These are phyloP conservation scores for Rubia tinctorum DNA, from an alignment of 305 asterid species.

Conservation along the genomic window DNA sequence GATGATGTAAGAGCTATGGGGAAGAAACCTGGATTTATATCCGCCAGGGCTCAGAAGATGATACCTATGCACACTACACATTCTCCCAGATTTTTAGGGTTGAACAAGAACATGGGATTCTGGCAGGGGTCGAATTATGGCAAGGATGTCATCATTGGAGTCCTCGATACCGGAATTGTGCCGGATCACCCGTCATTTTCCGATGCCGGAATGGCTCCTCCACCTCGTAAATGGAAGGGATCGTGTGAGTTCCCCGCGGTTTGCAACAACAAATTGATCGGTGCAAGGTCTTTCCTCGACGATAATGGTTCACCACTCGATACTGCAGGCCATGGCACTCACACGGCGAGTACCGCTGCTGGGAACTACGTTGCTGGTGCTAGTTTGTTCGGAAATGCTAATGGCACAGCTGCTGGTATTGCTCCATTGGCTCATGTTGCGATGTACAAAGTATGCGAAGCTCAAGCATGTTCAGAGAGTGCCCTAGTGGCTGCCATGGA, in stretches of 20 bases:
- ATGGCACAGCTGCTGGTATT: conserved; percentile 15
- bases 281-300: not conserved
- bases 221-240: not conserved
- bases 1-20: not conserved
- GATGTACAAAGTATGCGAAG: conserved; percentile 13
- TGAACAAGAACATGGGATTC: not conserved
- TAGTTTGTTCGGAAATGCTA: not conserved
- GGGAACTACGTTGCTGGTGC: not conserved
- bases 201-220: not conserved
- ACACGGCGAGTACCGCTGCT: not conserved
- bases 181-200: not conserved
- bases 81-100: not conserved
- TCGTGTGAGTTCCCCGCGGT: not conserved
- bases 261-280: not conserved
- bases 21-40: not conserved
- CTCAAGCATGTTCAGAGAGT: not conserved
- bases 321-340: not conserved
- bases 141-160: not conserved
- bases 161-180: not conserved
- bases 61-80: not conserved
- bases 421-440: conserved; percentile 25
- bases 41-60: not conserved
- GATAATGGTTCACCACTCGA: not conserved
- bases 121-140: not conserved
- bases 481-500: conserved; percentile 3